phyloP scores from a whole-genome alignment of 2,329 filamentous ascomycete species.

The Cordyceps javanica region DNA sequence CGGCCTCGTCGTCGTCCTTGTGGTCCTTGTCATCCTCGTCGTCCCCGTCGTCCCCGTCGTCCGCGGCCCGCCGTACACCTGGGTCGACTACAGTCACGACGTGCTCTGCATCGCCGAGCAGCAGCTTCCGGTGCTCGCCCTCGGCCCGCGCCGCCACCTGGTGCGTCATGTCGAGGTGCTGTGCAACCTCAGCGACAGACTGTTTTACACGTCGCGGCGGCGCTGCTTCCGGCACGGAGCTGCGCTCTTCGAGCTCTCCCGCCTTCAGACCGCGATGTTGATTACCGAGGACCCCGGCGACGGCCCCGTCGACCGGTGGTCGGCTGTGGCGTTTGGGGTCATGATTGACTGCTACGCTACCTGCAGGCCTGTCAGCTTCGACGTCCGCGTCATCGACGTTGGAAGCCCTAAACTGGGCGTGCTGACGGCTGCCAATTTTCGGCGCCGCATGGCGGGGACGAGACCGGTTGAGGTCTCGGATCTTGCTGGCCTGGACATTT shows the following conservation, averaged over 20 bases:
- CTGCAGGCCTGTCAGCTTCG: not conserved
- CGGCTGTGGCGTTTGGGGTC: not conserved
- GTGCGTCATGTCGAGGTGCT: not conserved
- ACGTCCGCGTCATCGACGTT: not conserved
- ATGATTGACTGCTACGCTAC: not conserved
- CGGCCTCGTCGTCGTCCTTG: no score
- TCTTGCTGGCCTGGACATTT: not conserved
- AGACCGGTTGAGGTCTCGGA: not conserved
- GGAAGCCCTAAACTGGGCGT: not conserved
- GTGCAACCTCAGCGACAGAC: not conserved
- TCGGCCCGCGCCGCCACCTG: not conserved
- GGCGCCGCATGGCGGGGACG: not conserved
- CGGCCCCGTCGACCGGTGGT: not conserved
- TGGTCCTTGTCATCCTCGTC: no score
- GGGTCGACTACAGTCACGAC: not conserved
- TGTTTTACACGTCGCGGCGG: not conserved
- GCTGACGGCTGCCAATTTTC: not conserved
- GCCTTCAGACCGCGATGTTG: not conserved
- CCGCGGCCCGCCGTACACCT: not conserved
- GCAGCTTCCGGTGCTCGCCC: not conserved
- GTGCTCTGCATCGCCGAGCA: not conserved
- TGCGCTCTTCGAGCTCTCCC: not conserved
- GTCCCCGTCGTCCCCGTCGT: no score
- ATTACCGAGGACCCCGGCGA: not conserved
- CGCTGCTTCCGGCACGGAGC: not conserved